A percentile compares a stretch with the other conserved stretches of the same genome.
These are phyloP conservation scores for Tolypocladium endophyticum DNA, from an alignment of 2,329 filamentous ascomycete species.

Conservation along the genomic window DNA sequence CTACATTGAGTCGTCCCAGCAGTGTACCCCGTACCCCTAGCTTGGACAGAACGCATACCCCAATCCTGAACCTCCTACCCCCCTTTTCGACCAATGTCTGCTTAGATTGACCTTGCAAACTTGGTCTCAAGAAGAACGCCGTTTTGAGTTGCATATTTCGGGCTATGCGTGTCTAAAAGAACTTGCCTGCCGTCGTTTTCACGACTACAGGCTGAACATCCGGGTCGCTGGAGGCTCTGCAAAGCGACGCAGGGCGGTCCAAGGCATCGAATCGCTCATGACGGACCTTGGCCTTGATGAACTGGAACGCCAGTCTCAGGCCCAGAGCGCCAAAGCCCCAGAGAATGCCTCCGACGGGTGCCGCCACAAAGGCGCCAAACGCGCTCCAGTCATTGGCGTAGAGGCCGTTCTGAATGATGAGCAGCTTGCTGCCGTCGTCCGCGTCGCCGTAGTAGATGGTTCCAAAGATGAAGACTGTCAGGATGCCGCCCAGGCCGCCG, in stretches of 20 bases:
- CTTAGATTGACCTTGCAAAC: not conserved
- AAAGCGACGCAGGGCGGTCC: conserved; percentile 37
- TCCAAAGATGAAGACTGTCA: conserved; percentile 75
- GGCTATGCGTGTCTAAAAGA: conserved; percentile 30
- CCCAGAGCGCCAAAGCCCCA: conserved; percentile 57
- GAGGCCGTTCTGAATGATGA: conserved; percentile 62
- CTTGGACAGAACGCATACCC: not conserved
- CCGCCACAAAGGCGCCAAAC: conserved; percentile 75
- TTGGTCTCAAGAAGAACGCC: not conserved
- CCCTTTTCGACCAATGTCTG: not conserved
- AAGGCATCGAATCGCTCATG: conserved; percentile 57
- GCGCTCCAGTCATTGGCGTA: conserved; percentile 72
- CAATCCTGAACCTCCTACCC: not conserved
- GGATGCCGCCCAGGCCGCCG: conserved; percentile 65
- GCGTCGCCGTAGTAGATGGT: conserved; percentile 66
- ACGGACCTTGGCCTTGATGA: conserved; percentile 41
- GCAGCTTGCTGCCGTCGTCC: conserved; percentile 50
- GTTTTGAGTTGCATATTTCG: not conserved
- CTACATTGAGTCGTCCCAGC: not conserved
- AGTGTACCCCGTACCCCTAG: no score
- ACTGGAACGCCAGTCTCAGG: conserved; percentile 50
- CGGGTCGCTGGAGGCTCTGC: conserved; percentile 6
- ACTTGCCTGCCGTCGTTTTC: conserved; percentile 36
- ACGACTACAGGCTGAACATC: conserved; percentile 16
- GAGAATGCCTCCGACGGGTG: conserved; percentile 63